phyloP scores from a whole-genome alignment of 495 filamentous ascomycete genomes.

The Aspergillus carlsbadensis region DNA sequence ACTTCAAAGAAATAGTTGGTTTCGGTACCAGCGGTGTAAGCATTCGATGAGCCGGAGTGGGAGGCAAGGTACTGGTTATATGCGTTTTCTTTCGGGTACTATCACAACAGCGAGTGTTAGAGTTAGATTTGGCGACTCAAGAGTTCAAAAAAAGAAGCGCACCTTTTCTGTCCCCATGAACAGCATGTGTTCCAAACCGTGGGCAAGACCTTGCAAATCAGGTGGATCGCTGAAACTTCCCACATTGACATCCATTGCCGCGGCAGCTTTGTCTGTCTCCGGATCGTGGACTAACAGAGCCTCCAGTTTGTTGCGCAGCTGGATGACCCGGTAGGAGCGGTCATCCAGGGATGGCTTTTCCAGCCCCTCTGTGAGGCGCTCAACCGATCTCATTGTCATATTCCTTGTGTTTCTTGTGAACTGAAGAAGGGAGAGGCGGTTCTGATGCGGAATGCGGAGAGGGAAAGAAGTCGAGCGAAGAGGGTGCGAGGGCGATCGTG shows the following conservation, averaged over 20 bases:
- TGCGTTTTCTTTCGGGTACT: slow-evolving; percentile 93
- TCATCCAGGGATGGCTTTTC: slow-evolving; percentile 89
- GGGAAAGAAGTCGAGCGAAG: slow-evolving; percentile 10
- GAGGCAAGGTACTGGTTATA: slow-evolving; percentile 91
- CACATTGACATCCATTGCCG: slow-evolving; percentile 92
- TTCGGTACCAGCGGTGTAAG: slow-evolving; percentile 88
- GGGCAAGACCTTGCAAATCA: slow-evolving; percentile 90
- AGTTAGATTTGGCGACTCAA: background rate
- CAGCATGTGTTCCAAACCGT: slow-evolving; percentile 87
- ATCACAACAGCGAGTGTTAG: background rate
- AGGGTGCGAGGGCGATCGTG: slow-evolving; percentile 14
- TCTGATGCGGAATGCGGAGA: background rate
- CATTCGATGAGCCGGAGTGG: slow-evolving; percentile 90
- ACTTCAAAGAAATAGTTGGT: slow-evolving; percentile 99
- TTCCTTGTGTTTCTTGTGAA: slow-evolving; percentile 23
- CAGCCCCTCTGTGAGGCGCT: slow-evolving; percentile 73
- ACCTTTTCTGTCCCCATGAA: slow-evolving; percentile 99
- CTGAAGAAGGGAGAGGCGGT: slow-evolving; percentile 16
- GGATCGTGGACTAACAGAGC: slow-evolving; percentile 91
- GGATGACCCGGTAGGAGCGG: slow-evolving; percentile 83
- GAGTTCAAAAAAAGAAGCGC: slow-evolving; percentile 15
- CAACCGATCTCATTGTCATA: slow-evolving; percentile 46
- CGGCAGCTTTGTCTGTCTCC: slow-evolving; percentile 95
- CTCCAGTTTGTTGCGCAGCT: slow-evolving; percentile 86
- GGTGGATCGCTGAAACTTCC: slow-evolving; percentile 91